These are phyloP conservation scores for Yamadazyma takamatsuzukensis DNA, from an alignment of 805 yeast species.

Conservation along the genomic window DNA sequence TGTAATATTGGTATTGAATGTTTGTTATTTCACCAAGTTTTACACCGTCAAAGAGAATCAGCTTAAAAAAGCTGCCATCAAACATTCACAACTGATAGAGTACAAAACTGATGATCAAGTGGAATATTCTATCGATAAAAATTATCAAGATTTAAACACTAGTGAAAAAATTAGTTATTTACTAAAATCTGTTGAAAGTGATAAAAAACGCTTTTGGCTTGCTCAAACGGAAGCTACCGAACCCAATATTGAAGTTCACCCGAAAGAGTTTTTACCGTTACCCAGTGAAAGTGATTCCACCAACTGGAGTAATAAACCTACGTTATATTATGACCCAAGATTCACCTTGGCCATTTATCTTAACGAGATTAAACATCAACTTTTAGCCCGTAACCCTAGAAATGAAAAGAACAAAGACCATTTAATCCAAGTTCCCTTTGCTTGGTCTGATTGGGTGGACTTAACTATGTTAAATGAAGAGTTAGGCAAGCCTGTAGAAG, in stretches of 20 bases:
- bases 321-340: constrained; percentile 54
- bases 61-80: constrained; percentile 13
- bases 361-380: constrained; percentile 31
- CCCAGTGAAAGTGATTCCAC: constrained; percentile 1
- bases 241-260: constrained; percentile 15
- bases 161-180: constrained; percentile 17
- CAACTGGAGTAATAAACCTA: constrained; percentile 9
- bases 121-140: constrained; percentile 10
- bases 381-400: constrained; percentile 14
- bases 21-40: constrained; percentile 16
- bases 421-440: constrained; percentile 30
- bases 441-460: constrained; percentile 58
- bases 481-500: constrained; percentile 17
- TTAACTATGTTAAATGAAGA: constrained; percentile 36
- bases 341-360: constrained; percentile 49
- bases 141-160: constrained; percentile 15
- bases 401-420: constrained; percentile 13
- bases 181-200: constrained; percentile 16
- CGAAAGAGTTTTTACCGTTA: constrained; percentile 16
- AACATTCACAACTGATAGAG: constrained; percentile 11
- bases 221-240: constrained; percentile 25
- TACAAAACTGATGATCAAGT: constrained; percentile 21
- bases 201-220: constrained; percentile 27
- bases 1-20: constrained; percentile 18
- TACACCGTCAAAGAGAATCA: constrained; percentile 17